These are phyloP conservation scores for Cyclotella distinguenda DNA, from an alignment of 108 stramenopile species.

Conservation along the genomic window DNA sequence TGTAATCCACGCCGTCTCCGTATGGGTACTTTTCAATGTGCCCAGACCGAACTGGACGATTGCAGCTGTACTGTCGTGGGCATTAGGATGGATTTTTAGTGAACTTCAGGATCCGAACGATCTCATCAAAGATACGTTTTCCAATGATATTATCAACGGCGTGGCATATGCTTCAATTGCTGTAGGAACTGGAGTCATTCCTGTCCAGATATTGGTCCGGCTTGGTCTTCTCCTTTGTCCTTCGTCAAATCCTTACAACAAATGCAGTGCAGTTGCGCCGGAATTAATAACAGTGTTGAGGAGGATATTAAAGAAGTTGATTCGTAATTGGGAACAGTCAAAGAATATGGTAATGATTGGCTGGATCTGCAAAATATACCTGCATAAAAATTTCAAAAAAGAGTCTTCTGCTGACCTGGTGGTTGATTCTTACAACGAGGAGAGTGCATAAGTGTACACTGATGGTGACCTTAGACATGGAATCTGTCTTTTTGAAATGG, in stretches of 20 bases:
- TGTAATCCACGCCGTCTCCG: constrained; percentile 51
- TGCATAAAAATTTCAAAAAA: too few relatives aligned
- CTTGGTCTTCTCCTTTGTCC: constrained; percentile 18
- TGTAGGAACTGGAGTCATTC: constrained; percentile 23
- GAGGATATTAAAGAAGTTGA: background rate
- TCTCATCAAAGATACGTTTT: constrained; percentile 52
- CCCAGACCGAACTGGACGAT: constrained; percentile 53
- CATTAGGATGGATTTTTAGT: constrained; percentile 52
- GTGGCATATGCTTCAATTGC: constrained; percentile 41
- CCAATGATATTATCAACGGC: constrained; percentile 20
- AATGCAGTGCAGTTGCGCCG: constrained; percentile 1
- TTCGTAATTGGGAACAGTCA: background rate
- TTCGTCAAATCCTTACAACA: constrained; percentile 38
- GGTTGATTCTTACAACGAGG: too few relatives aligned
- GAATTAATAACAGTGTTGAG: background rate
- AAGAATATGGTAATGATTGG: too few relatives aligned
- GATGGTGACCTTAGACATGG: too few relatives aligned
- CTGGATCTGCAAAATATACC: too few relatives aligned
- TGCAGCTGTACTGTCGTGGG: constrained; percentile 70
- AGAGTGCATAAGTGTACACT: too few relatives aligned
- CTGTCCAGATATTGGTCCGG: constrained; percentile 25
- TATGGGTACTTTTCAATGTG: constrained; percentile 48
- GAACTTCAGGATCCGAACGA: constrained; percentile 57
- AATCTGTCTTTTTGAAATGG: too few relatives aligned
- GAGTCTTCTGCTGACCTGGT: too few relatives aligned